A percentile compares a stretch with the other conserved stretches of the same genome.
phyloP scores from a whole-genome alignment of 306 rosid species.

The Gleditsia sinensis region DNA sequence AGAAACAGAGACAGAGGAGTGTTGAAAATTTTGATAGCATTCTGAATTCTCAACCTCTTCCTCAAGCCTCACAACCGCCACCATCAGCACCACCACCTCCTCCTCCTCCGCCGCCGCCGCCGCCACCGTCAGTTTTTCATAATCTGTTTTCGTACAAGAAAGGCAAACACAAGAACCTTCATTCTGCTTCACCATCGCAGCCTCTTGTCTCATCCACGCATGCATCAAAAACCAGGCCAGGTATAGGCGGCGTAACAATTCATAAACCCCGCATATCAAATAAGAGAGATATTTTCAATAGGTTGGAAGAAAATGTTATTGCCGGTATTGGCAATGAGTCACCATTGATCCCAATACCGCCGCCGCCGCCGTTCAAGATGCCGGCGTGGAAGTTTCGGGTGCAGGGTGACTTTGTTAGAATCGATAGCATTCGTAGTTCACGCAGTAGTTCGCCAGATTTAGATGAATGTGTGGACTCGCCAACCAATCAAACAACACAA shows the following conservation, averaged over 20 bases:
- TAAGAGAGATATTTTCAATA: slow-evolving; percentile 30
- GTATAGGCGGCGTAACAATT: slow-evolving; percentile 24
- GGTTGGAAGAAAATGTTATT: slow-evolving; percentile 31
- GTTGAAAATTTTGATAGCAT: slow-evolving; percentile 58
- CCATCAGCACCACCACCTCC: slow-evolving; percentile 41
- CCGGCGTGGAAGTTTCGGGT: slow-evolving; percentile 52
- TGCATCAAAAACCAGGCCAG: slow-evolving; percentile 43
- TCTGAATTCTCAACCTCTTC: slow-evolving; percentile 29
- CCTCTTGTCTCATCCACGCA: slow-evolving; percentile 18
- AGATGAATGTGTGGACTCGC: slow-evolving; percentile 51
- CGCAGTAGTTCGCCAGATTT: slow-evolving; percentile 62
- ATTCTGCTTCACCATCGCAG: slow-evolving; percentile 28
- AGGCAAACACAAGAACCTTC: slow-evolving; percentile 46
- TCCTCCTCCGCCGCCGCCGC: slow-evolving; percentile 49
- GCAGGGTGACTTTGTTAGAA: slow-evolving; percentile 76
- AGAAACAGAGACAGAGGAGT: slow-evolving; percentile 63
- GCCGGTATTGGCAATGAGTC: slow-evolving; percentile 65
- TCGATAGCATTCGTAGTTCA: slow-evolving; percentile 64
- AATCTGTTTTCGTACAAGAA: slow-evolving; percentile 56
- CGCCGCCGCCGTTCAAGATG: slow-evolving; percentile 69
- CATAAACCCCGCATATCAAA: slow-evolving; percentile 34
- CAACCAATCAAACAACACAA: slow-evolving; percentile 26
- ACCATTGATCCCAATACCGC: slow-evolving; percentile 59
- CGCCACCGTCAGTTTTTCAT: slow-evolving; percentile 54
- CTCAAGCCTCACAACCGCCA: slow-evolving; percentile 31